A percentile compares a stretch with the other conserved stretches of the same genome.
These are phyloP conservation scores for Ascobolus immersus DNA, from an alignment of 495 filamentous ascomycete species.

Conservation along the genomic window DNA sequence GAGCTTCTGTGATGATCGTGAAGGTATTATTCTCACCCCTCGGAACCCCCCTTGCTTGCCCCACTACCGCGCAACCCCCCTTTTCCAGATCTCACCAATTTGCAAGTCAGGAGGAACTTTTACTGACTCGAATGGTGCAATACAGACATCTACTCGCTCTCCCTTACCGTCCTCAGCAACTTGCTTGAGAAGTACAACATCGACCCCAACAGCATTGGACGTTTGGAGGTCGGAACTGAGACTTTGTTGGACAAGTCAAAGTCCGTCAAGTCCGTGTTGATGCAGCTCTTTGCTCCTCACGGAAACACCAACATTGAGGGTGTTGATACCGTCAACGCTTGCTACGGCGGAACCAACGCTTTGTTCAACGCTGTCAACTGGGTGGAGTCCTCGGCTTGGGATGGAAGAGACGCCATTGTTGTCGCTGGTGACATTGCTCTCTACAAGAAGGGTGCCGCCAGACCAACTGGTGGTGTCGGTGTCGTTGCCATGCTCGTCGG, in stretches of 20 bases:
- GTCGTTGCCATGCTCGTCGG: constrained; percentile 87
- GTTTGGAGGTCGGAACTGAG: constrained; percentile 94
- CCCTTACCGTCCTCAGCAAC: constrained; percentile 67
- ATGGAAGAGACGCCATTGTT: constrained; percentile 80
- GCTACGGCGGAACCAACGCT: constrained; percentile 95
- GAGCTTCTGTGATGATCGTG: constrained; percentile 97
- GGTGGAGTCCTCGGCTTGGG: constrained; percentile 95
- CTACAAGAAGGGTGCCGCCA: constrained; percentile 85
- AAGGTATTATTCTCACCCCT: constrained; percentile 37
- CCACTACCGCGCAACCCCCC: too few species aligned
- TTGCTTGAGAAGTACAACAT: constrained; percentile 84
- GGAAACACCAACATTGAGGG: constrained; percentile 85
- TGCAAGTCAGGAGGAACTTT: too few species aligned
- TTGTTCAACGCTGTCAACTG: constrained; percentile 94
- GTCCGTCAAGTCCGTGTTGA: constrained; percentile 97
- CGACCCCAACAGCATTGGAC: constrained; percentile 68
- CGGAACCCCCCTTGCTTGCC: too few species aligned
- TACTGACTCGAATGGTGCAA: background rate
- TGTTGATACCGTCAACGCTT: constrained; percentile 88
- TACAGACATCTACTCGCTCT: constrained; percentile 90
- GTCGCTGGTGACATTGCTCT: constrained; percentile 93
- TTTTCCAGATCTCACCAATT: too few species aligned
- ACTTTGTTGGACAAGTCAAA: constrained; percentile 98
- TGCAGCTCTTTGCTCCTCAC: constrained; percentile 77
- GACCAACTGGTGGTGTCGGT: constrained; percentile 87